Percentiles rank a stretch among this genome's conserved stretches.
Conservation (phyloP, 768 basidiomycete species). For the Mycena floridula region DNA sequence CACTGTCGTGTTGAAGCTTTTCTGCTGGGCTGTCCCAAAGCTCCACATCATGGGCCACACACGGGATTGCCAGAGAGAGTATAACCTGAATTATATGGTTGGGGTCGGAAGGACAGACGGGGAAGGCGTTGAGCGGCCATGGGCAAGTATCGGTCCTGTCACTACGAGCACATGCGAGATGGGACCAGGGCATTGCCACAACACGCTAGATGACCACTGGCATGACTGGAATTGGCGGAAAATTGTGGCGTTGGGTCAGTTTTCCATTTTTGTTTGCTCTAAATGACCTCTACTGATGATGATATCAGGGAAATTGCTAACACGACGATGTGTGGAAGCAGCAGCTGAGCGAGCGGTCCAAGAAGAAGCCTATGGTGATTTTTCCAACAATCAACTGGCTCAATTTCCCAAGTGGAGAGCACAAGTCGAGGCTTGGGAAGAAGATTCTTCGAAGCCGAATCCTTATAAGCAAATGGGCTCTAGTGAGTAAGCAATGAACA, state of each 20-base stretch:
- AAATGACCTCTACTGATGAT: too few relatives aligned
- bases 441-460: too few relatives aligned
- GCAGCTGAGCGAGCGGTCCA: neutral
- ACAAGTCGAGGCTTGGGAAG: neutral
- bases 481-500: too few relatives aligned
- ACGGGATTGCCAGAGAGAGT: conserved; percentile 2
- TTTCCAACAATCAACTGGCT: neutral
- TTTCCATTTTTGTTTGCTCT: too few relatives aligned
- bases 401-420: neutral
- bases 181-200: conserved; percentile 15
- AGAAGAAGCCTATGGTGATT: neutral
- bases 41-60: conserved; percentile 11
- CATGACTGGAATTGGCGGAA: conserved; percentile 15
- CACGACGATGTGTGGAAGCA: neutral
- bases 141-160: conserved; percentile 16
- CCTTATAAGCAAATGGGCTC: too few relatives aligned
- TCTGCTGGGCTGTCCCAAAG: conserved; percentile 10
- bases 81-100: conserved; percentile 12
- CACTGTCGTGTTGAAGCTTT: neutral
- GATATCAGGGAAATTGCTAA: neutral
- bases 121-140: conserved; percentile 5
- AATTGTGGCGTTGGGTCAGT: neutral
- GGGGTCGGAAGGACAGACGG: neutral
- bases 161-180: conserved; percentile 22
- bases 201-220: conserved; percentile 16